A percentile compares a stretch with the other conserved stretches of the same genome.
Conservation (phyloP, 768 basidiomycete genomes). For the Amanita exitialis region DNA sequence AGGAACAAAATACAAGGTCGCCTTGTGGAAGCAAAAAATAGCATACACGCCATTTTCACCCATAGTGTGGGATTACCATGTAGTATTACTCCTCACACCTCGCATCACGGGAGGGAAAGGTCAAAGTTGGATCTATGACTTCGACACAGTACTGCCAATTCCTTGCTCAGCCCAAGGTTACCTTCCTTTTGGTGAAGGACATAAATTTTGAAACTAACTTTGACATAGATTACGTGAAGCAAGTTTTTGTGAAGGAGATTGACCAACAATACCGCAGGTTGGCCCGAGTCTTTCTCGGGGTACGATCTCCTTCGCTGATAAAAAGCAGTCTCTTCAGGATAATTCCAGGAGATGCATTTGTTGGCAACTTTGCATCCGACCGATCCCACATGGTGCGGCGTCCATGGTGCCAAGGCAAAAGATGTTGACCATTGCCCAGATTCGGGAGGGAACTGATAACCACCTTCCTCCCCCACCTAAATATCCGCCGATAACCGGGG, state of each 20-base stretch:
- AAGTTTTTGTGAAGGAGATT: slow-evolving; percentile 31
- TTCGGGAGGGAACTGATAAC: slow-evolving; percentile 24
- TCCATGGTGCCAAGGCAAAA: slow-evolving; percentile 54
- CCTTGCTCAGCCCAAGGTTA: slow-evolving; percentile 45
- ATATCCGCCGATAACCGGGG: slow-evolving; percentile 10
- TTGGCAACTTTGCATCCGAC: slow-evolving; percentile 62
- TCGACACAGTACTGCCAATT: slow-evolving; percentile 41
- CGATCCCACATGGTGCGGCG: slow-evolving; percentile 62
- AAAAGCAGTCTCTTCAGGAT: slow-evolving; percentile 48
- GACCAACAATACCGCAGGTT: slow-evolving; percentile 35
- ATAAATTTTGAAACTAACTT: background rate
- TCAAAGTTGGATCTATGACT: slow-evolving; percentile 57
- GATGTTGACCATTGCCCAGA: slow-evolving; percentile 32
- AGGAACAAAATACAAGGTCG: slow-evolving; percentile 32
- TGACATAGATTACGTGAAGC: slow-evolving; percentile 32
- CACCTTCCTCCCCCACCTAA: slow-evolving; percentile 10
- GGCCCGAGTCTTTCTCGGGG: background rate
- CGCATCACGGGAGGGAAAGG: slow-evolving; percentile 8
- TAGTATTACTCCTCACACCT: slow-evolving; percentile 43
- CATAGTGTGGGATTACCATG: slow-evolving; percentile 73
- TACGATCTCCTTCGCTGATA: background rate
- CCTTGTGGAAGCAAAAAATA: slow-evolving; percentile 51
- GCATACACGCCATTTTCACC: slow-evolving; percentile 21
- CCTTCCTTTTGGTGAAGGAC: slow-evolving; percentile 7
- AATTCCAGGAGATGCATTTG: slow-evolving; percentile 37